Percentiles rank a stretch among this genome's conserved stretches.
Conservation (phyloP, 176 grass and related monocot genomes). For the Carex kokanica region DNA sequence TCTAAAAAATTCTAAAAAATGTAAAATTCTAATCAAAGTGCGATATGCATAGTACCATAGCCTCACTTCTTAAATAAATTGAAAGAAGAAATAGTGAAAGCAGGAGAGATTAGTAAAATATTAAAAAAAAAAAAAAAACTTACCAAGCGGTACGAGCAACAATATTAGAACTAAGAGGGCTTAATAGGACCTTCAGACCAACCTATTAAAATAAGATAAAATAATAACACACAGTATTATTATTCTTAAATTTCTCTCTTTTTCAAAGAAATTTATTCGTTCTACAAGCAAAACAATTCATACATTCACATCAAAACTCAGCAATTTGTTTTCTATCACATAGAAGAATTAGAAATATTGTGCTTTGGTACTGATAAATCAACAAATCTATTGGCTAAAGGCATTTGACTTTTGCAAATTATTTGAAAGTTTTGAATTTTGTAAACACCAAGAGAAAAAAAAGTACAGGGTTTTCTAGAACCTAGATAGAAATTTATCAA, state of each 20-base stretch:
- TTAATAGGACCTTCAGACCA: conserved; percentile 30
- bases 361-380: not conserved
- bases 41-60: too few species aligned
- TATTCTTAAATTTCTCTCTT: not conserved
- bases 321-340: not conserved
- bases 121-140: not conserved
- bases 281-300: not conserved
- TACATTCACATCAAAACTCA: not conserved
- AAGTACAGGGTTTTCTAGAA: not conserved
- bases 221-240: not conserved
- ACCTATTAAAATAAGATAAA: conserved; percentile 16
- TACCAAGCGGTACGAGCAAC: conserved; percentile 35
- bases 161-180: conserved; percentile 34
- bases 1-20: too few species aligned
- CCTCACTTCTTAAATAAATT: not conserved
- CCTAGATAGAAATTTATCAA: not conserved
- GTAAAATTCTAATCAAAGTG: too few species aligned
- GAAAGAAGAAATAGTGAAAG: conserved; percentile 5
- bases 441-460: not conserved
- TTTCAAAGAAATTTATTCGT: not conserved
- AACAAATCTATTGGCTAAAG: not conserved
- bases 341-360: not conserved
- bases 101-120: not conserved
- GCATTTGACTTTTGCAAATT: not conserved
- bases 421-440: not conserved